These are phyloP conservation scores for Trypanosoma vivax DNA, from an alignment of 208 protist species.

Conservation along the genomic window DNA sequence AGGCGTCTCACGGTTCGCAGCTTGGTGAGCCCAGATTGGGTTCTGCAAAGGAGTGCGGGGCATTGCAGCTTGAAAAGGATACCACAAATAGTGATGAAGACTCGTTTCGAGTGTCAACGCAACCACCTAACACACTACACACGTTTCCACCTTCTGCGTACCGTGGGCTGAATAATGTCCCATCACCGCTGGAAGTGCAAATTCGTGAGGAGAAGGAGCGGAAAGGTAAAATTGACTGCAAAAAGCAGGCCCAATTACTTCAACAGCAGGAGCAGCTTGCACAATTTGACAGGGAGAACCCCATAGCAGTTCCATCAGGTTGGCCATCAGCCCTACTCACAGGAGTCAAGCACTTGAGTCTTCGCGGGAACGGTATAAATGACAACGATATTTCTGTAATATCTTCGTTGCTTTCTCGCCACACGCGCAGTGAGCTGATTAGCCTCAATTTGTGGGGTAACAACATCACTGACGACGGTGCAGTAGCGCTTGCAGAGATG, in stretches of 20 bases:
- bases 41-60: constrained; percentile 6
- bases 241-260: constrained; percentile 70
- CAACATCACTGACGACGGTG: constrained; percentile 66
- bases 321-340: constrained; percentile 77
- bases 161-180: constrained; percentile 51
- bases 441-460: constrained; percentile 88
- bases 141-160: constrained; percentile 64
- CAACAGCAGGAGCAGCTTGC: constrained; percentile 55
- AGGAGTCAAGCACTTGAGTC: constrained; percentile 60
- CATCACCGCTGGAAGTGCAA: constrained; percentile 57
- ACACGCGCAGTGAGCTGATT: constrained; percentile 60
- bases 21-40: not conserved
- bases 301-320: constrained; percentile 43
- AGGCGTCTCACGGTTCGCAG: not conserved
- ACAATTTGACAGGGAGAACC: constrained; percentile 56
- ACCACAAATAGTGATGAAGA: not conserved
- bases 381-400: constrained; percentile 42
- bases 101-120: not conserved
- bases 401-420: constrained; percentile 32
- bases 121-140: not conserved
- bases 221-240: constrained; percentile 78
- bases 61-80: not conserved
- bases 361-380: constrained; percentile 79
- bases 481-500: constrained; percentile 37
- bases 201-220: constrained; percentile 68